Evolutionary conservation across 495 filamentous ascomycete species (phyloP).

Genomic region (Amniculicola lignicola): DNA sequence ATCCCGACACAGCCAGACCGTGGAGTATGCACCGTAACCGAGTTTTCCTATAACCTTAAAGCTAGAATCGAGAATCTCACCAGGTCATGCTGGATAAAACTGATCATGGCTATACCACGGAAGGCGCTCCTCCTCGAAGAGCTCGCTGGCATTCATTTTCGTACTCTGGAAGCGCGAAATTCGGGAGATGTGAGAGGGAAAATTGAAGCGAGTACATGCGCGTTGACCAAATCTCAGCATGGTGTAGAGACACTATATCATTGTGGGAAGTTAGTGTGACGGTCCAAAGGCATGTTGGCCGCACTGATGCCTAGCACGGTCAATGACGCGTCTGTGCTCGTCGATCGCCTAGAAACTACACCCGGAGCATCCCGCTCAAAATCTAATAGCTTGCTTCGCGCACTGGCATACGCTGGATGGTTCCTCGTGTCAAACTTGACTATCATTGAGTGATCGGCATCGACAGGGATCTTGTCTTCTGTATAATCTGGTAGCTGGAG

Average conservation of each 20-base stretch:
- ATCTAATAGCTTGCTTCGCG: slow-evolving; percentile 4
- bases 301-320: background rate
- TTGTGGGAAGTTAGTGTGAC: slow-evolving; percentile 11
- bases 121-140: slow-evolving; percentile 49
- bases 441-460: slow-evolving; percentile 34
- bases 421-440: slow-evolving; percentile 31
- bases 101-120: slow-evolving; percentile 44
- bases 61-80: slow-evolving; percentile 47
- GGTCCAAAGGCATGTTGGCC: slow-evolving; percentile 4
- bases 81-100: slow-evolving; percentile 52
- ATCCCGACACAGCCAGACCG: slow-evolving; percentile 42
- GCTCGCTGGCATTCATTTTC: slow-evolving; percentile 17
- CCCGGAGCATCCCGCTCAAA: slow-evolving; percentile 11
- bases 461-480: slow-evolving; percentile 28
- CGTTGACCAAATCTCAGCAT: slow-evolving; percentile 11
- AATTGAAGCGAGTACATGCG: slow-evolving; percentile 10
- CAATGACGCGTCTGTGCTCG: background rate
- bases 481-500: slow-evolving; percentile 26
- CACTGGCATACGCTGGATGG: slow-evolving; percentile 12
- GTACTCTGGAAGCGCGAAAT: slow-evolving; percentile 16
- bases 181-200: slow-evolving; percentile 7
- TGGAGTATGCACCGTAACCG: slow-evolving; percentile 54
- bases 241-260: slow-evolving; percentile 10
- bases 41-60: slow-evolving; percentile 55
- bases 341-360: slow-evolving; percentile 7